Conservation (phyloP, 495 filamentous ascomycete genomes). For the Pyrenopolyporus hunteri region DNA sequence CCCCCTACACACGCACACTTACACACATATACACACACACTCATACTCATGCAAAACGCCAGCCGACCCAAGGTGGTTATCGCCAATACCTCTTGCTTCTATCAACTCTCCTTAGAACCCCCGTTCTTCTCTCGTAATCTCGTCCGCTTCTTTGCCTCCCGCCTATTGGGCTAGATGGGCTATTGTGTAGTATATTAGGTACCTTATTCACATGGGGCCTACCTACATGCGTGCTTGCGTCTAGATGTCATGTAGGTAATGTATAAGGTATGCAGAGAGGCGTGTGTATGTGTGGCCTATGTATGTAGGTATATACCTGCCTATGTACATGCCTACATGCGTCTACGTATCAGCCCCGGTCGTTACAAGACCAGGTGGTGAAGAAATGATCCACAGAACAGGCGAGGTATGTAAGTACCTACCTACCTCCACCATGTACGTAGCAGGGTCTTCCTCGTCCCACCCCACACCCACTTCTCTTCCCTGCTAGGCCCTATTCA, state of each 20-base stretch:
- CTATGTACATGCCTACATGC: conserved; percentile 9
- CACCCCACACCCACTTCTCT: conserved; percentile 34
- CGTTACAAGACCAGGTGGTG: conserved; percentile 12
- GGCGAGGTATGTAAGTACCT: no score
- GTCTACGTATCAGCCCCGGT: conserved; percentile 10
- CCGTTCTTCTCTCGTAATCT: conserved; percentile 23
- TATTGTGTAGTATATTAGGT: no score
- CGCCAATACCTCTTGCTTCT: conserved; percentile 20
- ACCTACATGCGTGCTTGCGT: no score
- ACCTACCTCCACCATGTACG: conserved; percentile 22
- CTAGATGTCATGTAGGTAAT: no score
- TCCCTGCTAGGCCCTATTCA: conserved; percentile 29
- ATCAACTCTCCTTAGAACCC: conserved; percentile 16
- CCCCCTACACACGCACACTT: conserved; percentile 2
- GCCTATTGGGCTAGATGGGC: no score
- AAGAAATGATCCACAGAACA: conserved; percentile 34
- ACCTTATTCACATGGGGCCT: no score
- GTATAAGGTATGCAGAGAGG: no score
- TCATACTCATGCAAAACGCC: background rate
- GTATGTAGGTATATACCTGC: background rate
- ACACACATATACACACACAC: no score
- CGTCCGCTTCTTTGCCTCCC: conserved; percentile 20
- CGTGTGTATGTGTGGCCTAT: no score
- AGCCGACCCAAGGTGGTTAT: conserved; percentile 7
- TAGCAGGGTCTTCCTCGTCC: conserved; percentile 24